Conservation (phyloP, 176 grass and related monocot genomes). For the Oryza nivara region DNA sequence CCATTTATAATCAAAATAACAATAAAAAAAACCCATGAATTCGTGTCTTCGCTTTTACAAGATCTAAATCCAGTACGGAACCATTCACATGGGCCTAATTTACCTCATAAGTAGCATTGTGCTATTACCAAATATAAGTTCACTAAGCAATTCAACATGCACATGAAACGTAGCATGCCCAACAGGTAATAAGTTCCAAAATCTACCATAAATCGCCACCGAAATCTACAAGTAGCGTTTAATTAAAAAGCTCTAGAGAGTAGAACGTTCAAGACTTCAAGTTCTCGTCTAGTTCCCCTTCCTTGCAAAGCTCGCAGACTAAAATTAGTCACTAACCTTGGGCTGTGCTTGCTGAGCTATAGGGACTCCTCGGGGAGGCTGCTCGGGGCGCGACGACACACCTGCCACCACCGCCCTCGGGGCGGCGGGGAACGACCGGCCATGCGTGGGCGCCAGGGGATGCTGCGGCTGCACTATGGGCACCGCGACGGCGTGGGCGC, state of each 20-base stretch:
- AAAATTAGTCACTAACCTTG: slow-evolving; percentile 50
- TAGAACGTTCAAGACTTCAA: background rate
- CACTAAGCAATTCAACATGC: slow-evolving; percentile 8
- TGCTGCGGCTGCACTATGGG: slow-evolving; percentile 32
- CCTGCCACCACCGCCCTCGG: slow-evolving; percentile 32
- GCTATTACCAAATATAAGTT: slow-evolving; percentile 1
- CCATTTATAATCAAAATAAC: slow-evolving; percentile 6
- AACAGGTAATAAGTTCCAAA: background rate
- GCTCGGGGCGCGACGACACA: slow-evolving; percentile 26
- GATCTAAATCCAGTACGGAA: background rate
- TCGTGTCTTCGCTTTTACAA: background rate
- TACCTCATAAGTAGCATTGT: background rate
- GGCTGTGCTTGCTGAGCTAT: slow-evolving; percentile 45
- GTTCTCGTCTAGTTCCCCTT: background rate
- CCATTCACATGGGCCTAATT: background rate
- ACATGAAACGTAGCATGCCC: background rate
- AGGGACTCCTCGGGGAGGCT: slow-evolving; percentile 47
- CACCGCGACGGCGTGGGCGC: slow-evolving; percentile 49
- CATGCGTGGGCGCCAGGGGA: slow-evolving; percentile 32
- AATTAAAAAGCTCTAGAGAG: background rate
- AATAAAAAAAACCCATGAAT: background rate
- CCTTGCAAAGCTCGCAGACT: background rate
- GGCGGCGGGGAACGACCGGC: slow-evolving; percentile 26
- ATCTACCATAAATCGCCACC: background rate
- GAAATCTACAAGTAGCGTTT: background rate